Evolutionary conservation across 352 stramenopile genomes (phyloP).

Genomic region (Pythium guiyangense): DNA sequence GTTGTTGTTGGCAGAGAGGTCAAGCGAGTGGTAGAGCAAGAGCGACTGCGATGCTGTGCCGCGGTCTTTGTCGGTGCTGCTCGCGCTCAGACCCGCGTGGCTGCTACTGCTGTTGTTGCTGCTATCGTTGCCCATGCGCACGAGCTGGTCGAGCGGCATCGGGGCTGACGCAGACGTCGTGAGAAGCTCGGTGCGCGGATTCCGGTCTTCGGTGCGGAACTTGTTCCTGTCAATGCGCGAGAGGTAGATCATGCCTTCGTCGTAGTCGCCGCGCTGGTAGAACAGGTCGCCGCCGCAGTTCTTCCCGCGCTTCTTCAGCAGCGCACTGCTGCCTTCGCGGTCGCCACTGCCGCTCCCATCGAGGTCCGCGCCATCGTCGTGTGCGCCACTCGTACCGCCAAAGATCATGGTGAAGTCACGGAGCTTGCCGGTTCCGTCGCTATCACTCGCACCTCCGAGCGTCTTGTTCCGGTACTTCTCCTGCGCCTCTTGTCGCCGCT

Average conservation of each 20-base stretch:
- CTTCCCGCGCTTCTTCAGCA: constrained; percentile 22
- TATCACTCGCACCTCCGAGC: constrained; percentile 10
- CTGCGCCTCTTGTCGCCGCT: constrained; percentile 71
- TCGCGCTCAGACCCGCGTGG: too few species aligned
- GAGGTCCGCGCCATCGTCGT: neutral
- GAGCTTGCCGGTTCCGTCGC: constrained; percentile 27
- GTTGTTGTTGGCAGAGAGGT: constrained; percentile 5
- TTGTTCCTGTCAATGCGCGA: constrained; percentile 73
- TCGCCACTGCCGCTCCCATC: constrained; percentile 2
- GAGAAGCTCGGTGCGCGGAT: constrained; percentile 52
- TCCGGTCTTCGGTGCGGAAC: constrained; percentile 49
- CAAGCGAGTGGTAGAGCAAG: constrained; percentile 23
- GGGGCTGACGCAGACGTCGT: constrained; percentile 33
- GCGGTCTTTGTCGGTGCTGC: constrained; percentile 6
- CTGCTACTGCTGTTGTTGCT: constrained; percentile 1
- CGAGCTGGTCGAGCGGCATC: constrained; percentile 41
- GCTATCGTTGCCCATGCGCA: constrained; percentile 27
- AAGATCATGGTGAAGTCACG: constrained; percentile 68
- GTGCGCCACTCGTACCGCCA: constrained; percentile 3
- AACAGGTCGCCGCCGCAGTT: constrained; percentile 75
- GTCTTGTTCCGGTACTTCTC: constrained; percentile 66
- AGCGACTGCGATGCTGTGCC: constrained; percentile 1
- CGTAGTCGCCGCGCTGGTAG: constrained; percentile 80
- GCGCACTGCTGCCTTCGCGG: constrained; percentile 11
- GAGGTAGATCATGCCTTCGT: constrained; percentile 84